phyloP scores from a whole-genome alignment of 371 early-diverging fungal species.

The Apophysomyces trapeziformis region DNA sequence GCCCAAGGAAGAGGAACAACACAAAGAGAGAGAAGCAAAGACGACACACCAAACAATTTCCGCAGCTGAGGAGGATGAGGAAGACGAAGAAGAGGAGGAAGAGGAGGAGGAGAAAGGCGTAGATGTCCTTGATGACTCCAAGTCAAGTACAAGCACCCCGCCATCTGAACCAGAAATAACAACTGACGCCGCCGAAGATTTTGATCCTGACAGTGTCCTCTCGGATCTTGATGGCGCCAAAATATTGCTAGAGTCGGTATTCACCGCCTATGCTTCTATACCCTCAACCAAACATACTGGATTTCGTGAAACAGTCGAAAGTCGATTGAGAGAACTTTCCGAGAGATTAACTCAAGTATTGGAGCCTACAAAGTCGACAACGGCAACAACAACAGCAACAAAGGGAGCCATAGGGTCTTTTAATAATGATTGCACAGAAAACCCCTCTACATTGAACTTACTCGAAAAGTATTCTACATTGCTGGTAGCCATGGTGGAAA shows the following conservation, averaged over 20 bases:
- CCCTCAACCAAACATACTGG: not conserved
- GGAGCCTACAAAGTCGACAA: not conserved
- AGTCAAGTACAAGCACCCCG: not conserved
- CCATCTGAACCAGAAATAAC: constrained; percentile 1
- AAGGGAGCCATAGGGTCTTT: not conserved
- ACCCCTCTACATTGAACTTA: constrained; percentile 19
- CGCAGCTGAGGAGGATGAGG: not conserved
- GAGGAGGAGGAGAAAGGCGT: constrained; percentile 2
- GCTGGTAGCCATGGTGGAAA: constrained; percentile 28
- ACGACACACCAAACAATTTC: not conserved
- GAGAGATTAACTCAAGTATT: constrained; percentile 2
- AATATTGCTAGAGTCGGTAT: constrained; percentile 37
- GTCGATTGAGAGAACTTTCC: constrained; percentile 11
- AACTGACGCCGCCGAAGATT: not conserved
- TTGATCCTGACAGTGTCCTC: constrained; percentile 17
- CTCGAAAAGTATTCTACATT: constrained; percentile 26
- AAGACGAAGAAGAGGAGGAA: constrained; percentile 2
- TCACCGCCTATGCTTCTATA: constrained; percentile 20
- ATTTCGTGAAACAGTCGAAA: constrained; percentile 2
- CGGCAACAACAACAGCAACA: too few species aligned
- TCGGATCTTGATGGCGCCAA: constrained; percentile 38
- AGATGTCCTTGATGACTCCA: not conserved
- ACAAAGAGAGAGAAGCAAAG: not conserved
- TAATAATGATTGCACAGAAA: not conserved
- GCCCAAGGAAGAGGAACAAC: not conserved